Evolutionary conservation across 2,329 filamentous ascomycete species (phyloP).

Genomic region (Rutstroemia sp.): DNA sequence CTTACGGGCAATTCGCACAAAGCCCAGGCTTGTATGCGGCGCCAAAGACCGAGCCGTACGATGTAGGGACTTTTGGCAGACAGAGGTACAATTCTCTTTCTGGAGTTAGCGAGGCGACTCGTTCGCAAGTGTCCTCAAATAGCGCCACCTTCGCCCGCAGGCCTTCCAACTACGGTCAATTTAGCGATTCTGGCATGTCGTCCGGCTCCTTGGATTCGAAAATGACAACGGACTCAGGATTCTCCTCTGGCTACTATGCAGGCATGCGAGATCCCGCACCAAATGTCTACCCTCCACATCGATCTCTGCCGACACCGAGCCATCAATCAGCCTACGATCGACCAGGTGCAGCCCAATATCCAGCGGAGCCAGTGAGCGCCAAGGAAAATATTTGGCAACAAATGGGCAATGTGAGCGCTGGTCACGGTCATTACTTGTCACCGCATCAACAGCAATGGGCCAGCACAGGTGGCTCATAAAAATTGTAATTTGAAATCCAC

Average conservation of each 20-base stretch:
- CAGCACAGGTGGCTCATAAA: slow-evolving; percentile 20
- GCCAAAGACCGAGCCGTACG: slow-evolving; percentile 22
- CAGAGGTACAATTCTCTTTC: slow-evolving; percentile 22
- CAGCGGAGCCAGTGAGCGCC: no score
- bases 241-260: slow-evolving; percentile 21
- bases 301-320: neutral
- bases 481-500: no score
- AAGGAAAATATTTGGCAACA: neutral
- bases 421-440: slow-evolving; percentile 25
- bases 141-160: slow-evolving; percentile 9
- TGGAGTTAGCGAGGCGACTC: neutral
- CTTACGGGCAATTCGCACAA: slow-evolving; percentile 20
- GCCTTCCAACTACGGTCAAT: slow-evolving; percentile 17
- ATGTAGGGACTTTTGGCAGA: slow-evolving; percentile 15
- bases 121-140: slow-evolving; percentile 6
- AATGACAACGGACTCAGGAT: slow-evolving; percentile 23
- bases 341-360: neutral
- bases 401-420: slow-evolving; percentile 23
- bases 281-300: neutral
- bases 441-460: slow-evolving; percentile 24
- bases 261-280: slow-evolving; percentile 13
- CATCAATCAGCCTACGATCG: neutral
- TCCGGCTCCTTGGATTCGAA: slow-evolving; percentile 22
- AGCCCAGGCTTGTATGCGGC: slow-evolving; percentile 20
- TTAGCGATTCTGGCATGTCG: slow-evolving; percentile 20